phyloP scores from a whole-genome alignment of 2,329 filamentous ascomycete genomes.

The Beauveria australis region DNA sequence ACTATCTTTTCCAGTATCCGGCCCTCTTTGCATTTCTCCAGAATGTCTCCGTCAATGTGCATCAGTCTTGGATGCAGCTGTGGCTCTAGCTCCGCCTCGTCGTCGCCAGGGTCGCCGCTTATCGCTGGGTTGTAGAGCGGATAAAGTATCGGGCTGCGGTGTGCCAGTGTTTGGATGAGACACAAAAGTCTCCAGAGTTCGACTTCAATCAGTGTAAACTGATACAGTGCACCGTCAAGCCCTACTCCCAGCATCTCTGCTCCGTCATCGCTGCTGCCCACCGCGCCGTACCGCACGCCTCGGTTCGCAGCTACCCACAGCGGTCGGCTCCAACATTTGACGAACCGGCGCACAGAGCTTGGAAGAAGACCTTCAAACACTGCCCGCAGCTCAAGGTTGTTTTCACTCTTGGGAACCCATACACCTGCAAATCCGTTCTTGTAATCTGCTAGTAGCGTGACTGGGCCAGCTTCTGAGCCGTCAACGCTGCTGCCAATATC shows the following conservation, averaged over 20 bases:
- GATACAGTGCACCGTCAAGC: slow-evolving; percentile 61
- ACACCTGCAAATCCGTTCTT: slow-evolving; percentile 39
- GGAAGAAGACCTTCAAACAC: slow-evolving; percentile 51
- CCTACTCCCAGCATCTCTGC: slow-evolving; percentile 55
- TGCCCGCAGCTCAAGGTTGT: slow-evolving; percentile 32
- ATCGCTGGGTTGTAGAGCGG: slow-evolving; percentile 31
- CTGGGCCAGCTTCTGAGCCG: slow-evolving; percentile 23
- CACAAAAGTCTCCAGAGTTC: slow-evolving; percentile 60
- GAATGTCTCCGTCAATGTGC: slow-evolving; percentile 61
- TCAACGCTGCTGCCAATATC: slow-evolving; percentile 30
- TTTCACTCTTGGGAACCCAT: slow-evolving; percentile 38
- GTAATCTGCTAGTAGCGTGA: slow-evolving; percentile 42
- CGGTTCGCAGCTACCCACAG: slow-evolving; percentile 35
- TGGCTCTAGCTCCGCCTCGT: slow-evolving; percentile 27
- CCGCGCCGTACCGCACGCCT: slow-evolving; percentile 31
- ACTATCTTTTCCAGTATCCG: slow-evolving; percentile 37
- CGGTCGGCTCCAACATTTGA: slow-evolving; percentile 43
- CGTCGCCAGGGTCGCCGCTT: slow-evolving; percentile 13
- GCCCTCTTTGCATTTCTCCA: slow-evolving; percentile 44
- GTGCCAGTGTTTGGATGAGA: slow-evolving; percentile 63
- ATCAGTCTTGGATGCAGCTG: slow-evolving; percentile 36
- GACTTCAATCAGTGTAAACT: slow-evolving; percentile 58
- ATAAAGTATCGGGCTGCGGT: slow-evolving; percentile 37
- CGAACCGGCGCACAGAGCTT: slow-evolving; percentile 48
- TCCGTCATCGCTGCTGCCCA: slow-evolving; percentile 35